A percentile compares a stretch with the other conserved stretches of the same genome.
Evolutionary conservation across 192 early-diverging fungal species (phyloP).

Genomic region (Backusella sp.): DNA sequence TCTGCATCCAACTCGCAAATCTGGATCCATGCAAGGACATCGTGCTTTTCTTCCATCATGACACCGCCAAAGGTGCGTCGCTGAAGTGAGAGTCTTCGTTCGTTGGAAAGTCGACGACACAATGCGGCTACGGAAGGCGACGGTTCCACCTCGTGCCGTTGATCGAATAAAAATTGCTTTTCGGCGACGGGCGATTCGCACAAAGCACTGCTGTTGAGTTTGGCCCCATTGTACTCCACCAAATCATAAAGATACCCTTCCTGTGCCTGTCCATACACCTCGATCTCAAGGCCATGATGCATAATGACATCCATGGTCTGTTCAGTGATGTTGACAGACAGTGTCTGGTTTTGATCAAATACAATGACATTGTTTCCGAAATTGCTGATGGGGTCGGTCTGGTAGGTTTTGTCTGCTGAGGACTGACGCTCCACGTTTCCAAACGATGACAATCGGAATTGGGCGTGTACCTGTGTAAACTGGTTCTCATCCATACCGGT

Average conservation of each 20-base stretch:
- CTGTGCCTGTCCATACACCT: conserved; percentile 48
- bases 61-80: conserved; percentile 50
- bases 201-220: background rate
- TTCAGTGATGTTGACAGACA: conserved; percentile 42
- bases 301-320: conserved; percentile 42
- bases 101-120: background rate
- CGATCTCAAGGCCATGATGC: conserved; percentile 41
- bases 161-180: background rate
- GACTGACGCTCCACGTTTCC: conserved; percentile 41
- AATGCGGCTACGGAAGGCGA: background rate
- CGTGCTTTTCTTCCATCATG: conserved; percentile 64
- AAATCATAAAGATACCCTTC: conserved; percentile 17
- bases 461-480: conserved; percentile 68
- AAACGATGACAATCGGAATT: conserved; percentile 65
- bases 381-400: conserved; percentile 56
- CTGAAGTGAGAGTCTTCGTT: background rate
- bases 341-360: conserved; percentile 53
- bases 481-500: conserved; percentile 53
- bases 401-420: conserved; percentile 49
- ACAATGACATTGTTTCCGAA: conserved; percentile 51
- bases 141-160: background rate
- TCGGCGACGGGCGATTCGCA: background rate
- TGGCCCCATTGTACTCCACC: conserved; percentile 20
- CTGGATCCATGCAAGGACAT: conserved; percentile 63
- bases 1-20: conserved; percentile 61